A percentile compares a stretch with the other conserved stretches of the same genome.
Conservation (phyloP, 345 rosid species). For the Orychophragmus violaceus region DNA sequence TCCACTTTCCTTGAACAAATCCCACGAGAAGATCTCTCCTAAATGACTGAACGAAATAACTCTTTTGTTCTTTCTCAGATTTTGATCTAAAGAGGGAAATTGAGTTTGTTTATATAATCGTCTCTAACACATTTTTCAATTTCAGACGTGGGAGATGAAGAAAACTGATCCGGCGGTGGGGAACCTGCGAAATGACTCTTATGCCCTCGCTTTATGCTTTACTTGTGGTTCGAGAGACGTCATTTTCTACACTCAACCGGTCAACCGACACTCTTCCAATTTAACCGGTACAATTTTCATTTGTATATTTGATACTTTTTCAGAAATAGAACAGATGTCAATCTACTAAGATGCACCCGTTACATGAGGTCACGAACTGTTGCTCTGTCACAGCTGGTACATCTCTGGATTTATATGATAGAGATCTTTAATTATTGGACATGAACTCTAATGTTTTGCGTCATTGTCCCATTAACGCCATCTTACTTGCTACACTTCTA, state of each 20-base stretch:
- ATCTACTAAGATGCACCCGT: too few relatives aligned
- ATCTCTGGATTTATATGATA: neutral
- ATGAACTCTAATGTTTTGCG: neutral
- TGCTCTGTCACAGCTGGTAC: neutral
- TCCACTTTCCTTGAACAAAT: neutral
- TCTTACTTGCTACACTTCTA: too few relatives aligned
- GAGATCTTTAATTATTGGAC: neutral
- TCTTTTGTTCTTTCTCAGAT: neutral
- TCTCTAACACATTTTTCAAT: neutral
- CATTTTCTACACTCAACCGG: neutral
- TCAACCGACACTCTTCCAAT: neutral
- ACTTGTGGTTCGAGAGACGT: neutral
- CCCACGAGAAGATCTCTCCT: neutral
- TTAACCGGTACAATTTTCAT: neutral
- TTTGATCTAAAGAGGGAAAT: neutral
- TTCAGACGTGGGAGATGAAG: constrained; percentile 19
- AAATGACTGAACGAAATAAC: neutral
- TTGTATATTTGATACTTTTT: neutral
- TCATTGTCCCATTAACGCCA: neutral
- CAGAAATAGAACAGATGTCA: neutral
- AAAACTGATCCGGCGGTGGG: neutral
- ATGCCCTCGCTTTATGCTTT: constrained; percentile 12
- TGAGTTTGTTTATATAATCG: neutral
- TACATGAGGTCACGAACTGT: too few relatives aligned
- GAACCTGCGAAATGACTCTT: neutral